A percentile compares a stretch with the other conserved stretches of the same genome.
These are phyloP conservation scores for Xylariaceae sp. DNA, from an alignment of 2,329 filamentous ascomycete species.

Conservation along the genomic window DNA sequence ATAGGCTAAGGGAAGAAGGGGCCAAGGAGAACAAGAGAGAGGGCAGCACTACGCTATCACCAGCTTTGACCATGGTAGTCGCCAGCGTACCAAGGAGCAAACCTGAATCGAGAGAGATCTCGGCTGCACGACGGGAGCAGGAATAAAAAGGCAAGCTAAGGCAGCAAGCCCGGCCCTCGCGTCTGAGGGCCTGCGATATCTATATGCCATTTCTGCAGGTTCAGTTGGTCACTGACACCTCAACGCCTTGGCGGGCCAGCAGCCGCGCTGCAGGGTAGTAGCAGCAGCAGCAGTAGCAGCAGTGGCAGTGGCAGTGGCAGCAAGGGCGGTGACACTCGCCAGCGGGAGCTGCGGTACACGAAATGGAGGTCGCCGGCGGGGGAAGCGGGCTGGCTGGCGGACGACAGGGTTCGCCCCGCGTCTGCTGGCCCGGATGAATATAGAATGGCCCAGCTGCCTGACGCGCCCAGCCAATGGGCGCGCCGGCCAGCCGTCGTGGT, in stretches of 20 bases:
- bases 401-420: background rate
- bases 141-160: slow-evolving; percentile 2
- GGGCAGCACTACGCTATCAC: slow-evolving; percentile 2
- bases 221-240: background rate
- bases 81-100: background rate
- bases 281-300: background rate
- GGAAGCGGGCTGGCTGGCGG: no score
- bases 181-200: slow-evolving; percentile 5
- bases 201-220: slow-evolving; percentile 11
- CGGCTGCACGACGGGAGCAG: slow-evolving; percentile 3
- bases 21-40: slow-evolving; percentile 1
- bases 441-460: background rate
- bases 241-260: background rate
- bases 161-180: background rate
- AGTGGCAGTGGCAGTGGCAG: background rate
- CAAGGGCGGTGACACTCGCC: background rate
- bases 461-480: no score
- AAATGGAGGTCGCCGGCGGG: no score
- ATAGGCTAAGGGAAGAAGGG: background rate
- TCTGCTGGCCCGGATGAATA: background rate
- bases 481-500: background rate
- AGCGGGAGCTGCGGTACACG: background rate
- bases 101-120: slow-evolving; percentile 1
- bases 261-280: background rate
- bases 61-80: slow-evolving; percentile 6